Percentiles rank a stretch among this genome's conserved stretches.
phyloP scores from a whole-genome alignment of 495 filamentous ascomycete genomes.

The Clohesyomyces aquaticus region DNA sequence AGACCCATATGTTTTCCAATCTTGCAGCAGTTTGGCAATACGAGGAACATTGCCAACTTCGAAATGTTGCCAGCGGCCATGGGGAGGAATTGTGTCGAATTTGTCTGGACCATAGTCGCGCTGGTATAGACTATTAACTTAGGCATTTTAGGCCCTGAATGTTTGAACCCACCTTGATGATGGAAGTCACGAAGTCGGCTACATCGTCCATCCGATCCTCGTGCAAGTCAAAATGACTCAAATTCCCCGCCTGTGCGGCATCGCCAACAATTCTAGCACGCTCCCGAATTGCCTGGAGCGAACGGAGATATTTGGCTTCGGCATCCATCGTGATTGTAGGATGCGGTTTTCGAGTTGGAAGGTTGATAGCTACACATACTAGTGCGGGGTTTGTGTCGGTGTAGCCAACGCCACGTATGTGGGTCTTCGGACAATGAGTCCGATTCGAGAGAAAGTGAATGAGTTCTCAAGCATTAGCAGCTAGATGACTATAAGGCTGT shows the following conservation, averaged over 20 bases:
- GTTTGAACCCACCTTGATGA: slow-evolving; percentile 2
- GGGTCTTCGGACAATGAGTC: too few relatives aligned
- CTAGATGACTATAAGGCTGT: slow-evolving; percentile 27
- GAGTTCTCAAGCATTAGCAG: neutral
- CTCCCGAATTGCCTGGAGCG: neutral
- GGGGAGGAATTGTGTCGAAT: slow-evolving; percentile 18
- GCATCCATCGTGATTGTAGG: too few relatives aligned
- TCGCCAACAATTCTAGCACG: slow-evolving; percentile 5
- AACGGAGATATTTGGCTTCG: neutral
- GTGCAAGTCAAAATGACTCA: neutral
- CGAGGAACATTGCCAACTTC: slow-evolving; percentile 78
- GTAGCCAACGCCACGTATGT: too few relatives aligned
- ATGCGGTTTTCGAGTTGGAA: too few relatives aligned
- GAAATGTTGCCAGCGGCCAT: slow-evolving; percentile 75
- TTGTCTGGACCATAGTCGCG: slow-evolving; percentile 6
- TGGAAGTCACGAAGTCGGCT: slow-evolving; percentile 1
- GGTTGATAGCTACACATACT: too few relatives aligned
- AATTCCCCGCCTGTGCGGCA: slow-evolving; percentile 3
- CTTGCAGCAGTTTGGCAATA: slow-evolving; percentile 68
- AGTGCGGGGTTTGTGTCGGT: too few relatives aligned
- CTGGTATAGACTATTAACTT: neutral
- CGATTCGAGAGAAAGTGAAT: neutral
- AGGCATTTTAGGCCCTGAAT: neutral
- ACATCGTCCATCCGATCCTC: neutral
- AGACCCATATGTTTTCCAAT: slow-evolving; percentile 60